phyloP scores from a whole-genome alignment of 2,329 filamentous ascomycete genomes.

The Arthrobotrys entomopaga region DNA sequence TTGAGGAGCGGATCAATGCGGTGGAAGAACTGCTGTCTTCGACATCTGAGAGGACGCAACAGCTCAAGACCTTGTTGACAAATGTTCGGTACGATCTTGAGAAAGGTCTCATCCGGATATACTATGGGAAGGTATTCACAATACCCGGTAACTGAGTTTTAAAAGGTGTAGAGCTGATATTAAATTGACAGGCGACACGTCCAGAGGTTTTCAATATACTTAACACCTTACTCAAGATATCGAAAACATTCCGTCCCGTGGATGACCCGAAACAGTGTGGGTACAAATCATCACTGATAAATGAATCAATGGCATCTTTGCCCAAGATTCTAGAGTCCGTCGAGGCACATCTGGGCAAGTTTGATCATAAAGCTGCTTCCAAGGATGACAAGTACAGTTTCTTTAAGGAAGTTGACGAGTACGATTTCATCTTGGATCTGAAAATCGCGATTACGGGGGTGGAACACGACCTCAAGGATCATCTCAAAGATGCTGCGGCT shows the following conservation, averaged over 20 bases:
- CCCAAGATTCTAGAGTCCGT: conserved; percentile 80
- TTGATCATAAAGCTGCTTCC: conserved; percentile 84
- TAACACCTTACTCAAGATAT: conserved; percentile 84
- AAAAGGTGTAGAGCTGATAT: background rate
- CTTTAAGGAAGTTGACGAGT: conserved; percentile 78
- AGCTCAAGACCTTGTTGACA: conserved; percentile 76
- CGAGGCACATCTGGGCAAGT: conserved; percentile 79
- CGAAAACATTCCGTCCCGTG: conserved; percentile 77
- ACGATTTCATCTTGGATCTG: conserved; percentile 85
- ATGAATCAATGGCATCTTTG: conserved; percentile 76
- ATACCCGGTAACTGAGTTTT: background rate
- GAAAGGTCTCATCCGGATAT: conserved; percentile 91
- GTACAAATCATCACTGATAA: conserved; percentile 77
- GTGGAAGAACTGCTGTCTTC: conserved; percentile 85
- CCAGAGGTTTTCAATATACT: conserved; percentile 86
- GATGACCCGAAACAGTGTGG: conserved; percentile 73
- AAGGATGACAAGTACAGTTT: conserved; percentile 93
- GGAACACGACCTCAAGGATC: conserved; percentile 84
- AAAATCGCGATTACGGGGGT: conserved; percentile 89
- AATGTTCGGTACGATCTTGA: conserved; percentile 84
- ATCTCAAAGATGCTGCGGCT: conserved; percentile 76
- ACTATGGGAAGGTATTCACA: conserved; percentile 79
- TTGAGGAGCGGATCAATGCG: conserved; percentile 82
- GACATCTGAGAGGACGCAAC: conserved; percentile 75
- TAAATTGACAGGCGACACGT: conserved; percentile 72